phyloP scores from a whole-genome alignment of 768 basidiomycete species.

The Mycena polygramma region DNA sequence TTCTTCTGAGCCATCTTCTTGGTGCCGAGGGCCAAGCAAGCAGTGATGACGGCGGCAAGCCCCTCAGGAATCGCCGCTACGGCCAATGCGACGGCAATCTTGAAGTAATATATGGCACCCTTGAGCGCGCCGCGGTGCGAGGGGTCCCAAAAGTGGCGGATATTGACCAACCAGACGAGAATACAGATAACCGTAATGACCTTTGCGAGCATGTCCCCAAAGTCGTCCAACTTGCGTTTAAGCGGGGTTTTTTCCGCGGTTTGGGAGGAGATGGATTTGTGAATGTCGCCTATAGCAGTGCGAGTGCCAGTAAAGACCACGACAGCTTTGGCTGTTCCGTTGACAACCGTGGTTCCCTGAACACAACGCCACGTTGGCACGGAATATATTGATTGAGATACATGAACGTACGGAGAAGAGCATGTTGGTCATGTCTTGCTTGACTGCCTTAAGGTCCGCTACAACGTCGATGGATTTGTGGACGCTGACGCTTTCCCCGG shows the following conservation, averaged over 20 bases:
- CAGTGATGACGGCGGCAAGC: constrained; percentile 97
- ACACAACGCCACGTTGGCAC: not conserved
- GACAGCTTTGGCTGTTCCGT: constrained; percentile 88
- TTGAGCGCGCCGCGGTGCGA: constrained; percentile 91
- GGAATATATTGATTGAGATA: not conserved
- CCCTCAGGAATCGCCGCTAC: constrained; percentile 99
- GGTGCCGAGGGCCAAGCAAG: constrained; percentile 95
- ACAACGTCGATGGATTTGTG: constrained; percentile 82
- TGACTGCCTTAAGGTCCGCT: constrained; percentile 83
- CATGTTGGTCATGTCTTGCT: constrained; percentile 99
- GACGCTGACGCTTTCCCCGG: constrained; percentile 93
- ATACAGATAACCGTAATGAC: constrained; percentile 98
- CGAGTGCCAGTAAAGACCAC: constrained; percentile 88
- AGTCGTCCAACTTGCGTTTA: constrained; percentile 98
- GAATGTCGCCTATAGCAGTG: constrained; percentile 97
- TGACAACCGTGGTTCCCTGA: constrained; percentile 96
- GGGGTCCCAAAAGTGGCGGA: constrained; percentile 96
- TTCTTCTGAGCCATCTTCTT: constrained; percentile 99
- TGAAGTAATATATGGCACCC: constrained; percentile 98
- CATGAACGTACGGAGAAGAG: constrained; percentile 81
- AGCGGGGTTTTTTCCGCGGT: constrained; percentile 97
- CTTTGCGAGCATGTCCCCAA: constrained; percentile 97
- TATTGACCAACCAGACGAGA: constrained; percentile 98
- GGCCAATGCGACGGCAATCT: constrained; percentile 98
- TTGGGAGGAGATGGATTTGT: constrained; percentile 94